Evolutionary conservation across 345 rosid species (phyloP), one percentile per base, ranked within the genome.

Genomic region (Salix brachista): DNA sequence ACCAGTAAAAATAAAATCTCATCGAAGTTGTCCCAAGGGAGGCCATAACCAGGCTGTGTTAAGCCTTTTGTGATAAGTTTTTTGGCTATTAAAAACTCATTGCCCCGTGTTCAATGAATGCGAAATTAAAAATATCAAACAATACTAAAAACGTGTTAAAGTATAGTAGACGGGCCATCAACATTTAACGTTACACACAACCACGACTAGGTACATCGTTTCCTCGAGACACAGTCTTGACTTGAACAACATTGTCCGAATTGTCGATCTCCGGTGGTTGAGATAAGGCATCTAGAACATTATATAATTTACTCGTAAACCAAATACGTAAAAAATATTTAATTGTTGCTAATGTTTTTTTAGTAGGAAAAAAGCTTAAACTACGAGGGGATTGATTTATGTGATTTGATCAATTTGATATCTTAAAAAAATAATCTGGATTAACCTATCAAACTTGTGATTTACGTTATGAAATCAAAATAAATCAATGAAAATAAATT

Each of bases 211-310:
- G 72, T 76, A 60, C 79, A 61, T 70, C 81, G 80, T 70, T 52
- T 50, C 65, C 25, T 64, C 41, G 6, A 30, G 78, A 60, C 71
- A 73, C 32, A 28, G 71, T 69, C 58, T 75, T 41, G 56, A 65
- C 65, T 64, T 21, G 42, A 78, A 48, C 18, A 14, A 42, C 76
- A 56, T 64, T 75, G 69, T 84, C 84, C 80, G 1, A 16, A 77
- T 65, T 58, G 79, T 70, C 32, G 12, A 67, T 74, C 69, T 65
- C 78, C 1, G 4, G 84, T 81, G 60, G 86, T 75, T 67, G 37
- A 62, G 86, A 83, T 75, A 52, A 54, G 75, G 78, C 36, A 1
- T 5, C 37, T 36, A 5, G 37, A 36, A 36, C 7, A 36, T 36
- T 36, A 5, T 5, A 5, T 36, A 36, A 36, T 36, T 36, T 5